Percentiles rank a stretch among this genome's conserved stretches.
Evolutionary conservation across 148 eudicot species (phyloP).

Genomic region (Vaccinium macrocarpon): DNA sequence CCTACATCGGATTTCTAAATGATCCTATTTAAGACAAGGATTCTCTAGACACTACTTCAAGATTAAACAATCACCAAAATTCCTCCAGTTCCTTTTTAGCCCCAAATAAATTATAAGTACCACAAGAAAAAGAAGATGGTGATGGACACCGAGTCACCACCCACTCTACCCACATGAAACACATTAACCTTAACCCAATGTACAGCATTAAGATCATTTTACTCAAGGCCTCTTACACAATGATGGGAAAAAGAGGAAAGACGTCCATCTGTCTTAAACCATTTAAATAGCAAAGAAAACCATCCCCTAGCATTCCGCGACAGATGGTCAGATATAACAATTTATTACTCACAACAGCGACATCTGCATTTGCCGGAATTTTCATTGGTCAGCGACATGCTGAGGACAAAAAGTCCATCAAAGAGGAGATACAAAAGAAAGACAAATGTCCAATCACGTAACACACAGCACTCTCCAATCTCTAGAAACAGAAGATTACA

Average conservation of each 20-base stretch:
- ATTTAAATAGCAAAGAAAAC: no score
- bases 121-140: neutral
- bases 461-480: neutral
- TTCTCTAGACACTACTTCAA: neutral
- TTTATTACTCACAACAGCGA: neutral
- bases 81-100: neutral
- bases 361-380: neutral
- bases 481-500: neutral
- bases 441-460: neutral
- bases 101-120: neutral
- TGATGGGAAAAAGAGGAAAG: neutral
- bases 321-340: neutral
- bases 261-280: neutral
- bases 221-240: neutral
- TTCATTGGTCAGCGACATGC: neutral
- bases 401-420: neutral
- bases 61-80: no score
- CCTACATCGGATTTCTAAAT: neutral
- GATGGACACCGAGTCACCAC: neutral
- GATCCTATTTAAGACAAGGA: neutral
- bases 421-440: neutral
- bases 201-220: neutral
- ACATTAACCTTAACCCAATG: neutral
- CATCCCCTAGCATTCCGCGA: neutral
- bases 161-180: neutral